Evolutionary conservation across 768 basidiomycete genomes (phyloP).

Genomic region (Pulveroboletus ravenelii): DNA sequence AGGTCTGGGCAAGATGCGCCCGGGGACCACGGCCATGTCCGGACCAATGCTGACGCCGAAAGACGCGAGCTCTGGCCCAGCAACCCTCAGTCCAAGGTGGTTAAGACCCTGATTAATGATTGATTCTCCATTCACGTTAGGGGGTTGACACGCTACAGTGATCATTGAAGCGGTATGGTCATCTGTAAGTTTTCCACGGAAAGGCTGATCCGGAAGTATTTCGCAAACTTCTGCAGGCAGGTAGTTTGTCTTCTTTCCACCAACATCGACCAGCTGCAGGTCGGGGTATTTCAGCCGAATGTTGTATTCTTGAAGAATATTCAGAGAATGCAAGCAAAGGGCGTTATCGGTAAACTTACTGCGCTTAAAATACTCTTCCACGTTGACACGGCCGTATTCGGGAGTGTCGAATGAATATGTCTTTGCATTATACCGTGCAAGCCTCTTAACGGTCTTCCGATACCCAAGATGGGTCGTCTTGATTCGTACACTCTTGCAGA

Average conservation of each 20-base stretch:
- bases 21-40: constrained; percentile 54
- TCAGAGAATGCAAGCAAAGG: not conserved
- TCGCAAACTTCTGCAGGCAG: constrained; percentile 48
- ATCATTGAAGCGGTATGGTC: constrained; percentile 53
- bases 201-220: constrained; percentile 40
- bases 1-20: constrained; percentile 45
- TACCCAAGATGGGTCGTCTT: constrained; percentile 69
- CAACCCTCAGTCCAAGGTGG: constrained; percentile 38
- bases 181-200: constrained; percentile 49
- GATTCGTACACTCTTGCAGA: constrained; percentile 63
- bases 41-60: constrained; percentile 45
- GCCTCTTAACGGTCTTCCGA: constrained; percentile 61
- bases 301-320: constrained; percentile 38
- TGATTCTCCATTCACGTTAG: constrained; percentile 43
- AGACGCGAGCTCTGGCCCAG: constrained; percentile 33
- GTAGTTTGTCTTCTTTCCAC: constrained; percentile 38
- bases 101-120: constrained; percentile 41
- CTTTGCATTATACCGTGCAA: constrained; percentile 39
- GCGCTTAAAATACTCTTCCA: constrained; percentile 43
- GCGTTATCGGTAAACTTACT: constrained; percentile 32
- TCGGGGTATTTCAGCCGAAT: constrained; percentile 36
- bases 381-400: constrained; percentile 39
- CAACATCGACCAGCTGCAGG: constrained; percentile 46
- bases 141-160: constrained; percentile 43
- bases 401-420: constrained; percentile 39